Base-by-base conservation (phyloP, 441 rosid genomes). In the Brassica balearica region DNA sequence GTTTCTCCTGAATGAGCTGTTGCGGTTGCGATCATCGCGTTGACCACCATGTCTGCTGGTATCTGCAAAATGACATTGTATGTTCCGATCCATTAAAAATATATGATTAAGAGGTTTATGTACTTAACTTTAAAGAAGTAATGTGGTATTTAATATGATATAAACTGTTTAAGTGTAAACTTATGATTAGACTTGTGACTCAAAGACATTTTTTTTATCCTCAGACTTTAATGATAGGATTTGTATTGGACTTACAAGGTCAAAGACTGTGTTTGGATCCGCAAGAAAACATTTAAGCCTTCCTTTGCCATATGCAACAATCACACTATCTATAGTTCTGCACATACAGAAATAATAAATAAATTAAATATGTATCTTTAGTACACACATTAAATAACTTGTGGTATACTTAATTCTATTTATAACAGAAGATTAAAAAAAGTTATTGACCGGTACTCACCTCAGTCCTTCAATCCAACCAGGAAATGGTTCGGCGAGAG, bases 31-130 rank as follows among this genome's bases (percentile, higher is more conserved):
- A 90, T 36, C 68, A 89, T 92, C 0, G 94, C 89, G 73, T 91
- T 96, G 69, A 93, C 97, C 77, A 93, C 97, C 98, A 96, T 91
- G 46, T 96, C 97, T 1, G 95, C 98, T 3, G 99, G 99, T 63
- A 93, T 87, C 96, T 90, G 58, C 1, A 56, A 77, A 23, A 73
- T 55, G 29, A 12, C 19, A 22, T 15, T 14, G 15, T 8, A 17
- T 23, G 46, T 66, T 56, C 5, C 2, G 4, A 10, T 15, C 14
- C 29, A 65, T 23, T 23, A 23, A 65, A 43, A 71, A 23, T n/a
- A 65, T 8, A 8, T 56, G 27, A 56, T 56, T 56, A 8, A 19
- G 10, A 41, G 32, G 58, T 12, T 11, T 27, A 46, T 61, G 3
- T 69, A 41, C 12, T 27, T 43, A 66, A 32, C 56, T 27, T 23